phyloP scores from a whole-genome alignment of 2,329 filamentous ascomycete species.

The Gremmenia infestans region DNA sequence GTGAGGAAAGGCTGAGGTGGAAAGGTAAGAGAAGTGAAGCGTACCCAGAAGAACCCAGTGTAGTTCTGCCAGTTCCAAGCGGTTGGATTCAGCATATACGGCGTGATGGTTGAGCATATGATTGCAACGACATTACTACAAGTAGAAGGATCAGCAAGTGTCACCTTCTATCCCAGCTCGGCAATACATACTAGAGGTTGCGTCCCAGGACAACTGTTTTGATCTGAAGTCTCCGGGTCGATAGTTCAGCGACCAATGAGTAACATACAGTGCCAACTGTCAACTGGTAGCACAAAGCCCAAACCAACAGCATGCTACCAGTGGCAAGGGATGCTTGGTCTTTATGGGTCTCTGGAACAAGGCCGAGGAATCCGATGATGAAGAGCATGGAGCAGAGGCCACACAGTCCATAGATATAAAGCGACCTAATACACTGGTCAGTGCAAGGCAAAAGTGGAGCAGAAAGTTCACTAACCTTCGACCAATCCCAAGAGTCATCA shows the following conservation, averaged over 20 bases:
- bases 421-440: slow-evolving; percentile 19
- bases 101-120: slow-evolving; percentile 73
- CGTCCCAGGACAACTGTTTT: slow-evolving; percentile 87
- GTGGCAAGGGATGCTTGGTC: slow-evolving; percentile 25
- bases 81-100: slow-evolving; percentile 86
- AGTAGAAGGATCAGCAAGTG: not conserved
- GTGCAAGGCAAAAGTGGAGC: not conserved
- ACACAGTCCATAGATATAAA: slow-evolving; percentile 47
- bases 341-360: slow-evolving; percentile 25
- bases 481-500: slow-evolving; percentile 40
- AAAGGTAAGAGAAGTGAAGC: not conserved
- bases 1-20: not conserved
- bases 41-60: slow-evolving; percentile 66
- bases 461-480: slow-evolving; percentile 34
- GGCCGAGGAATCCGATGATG: slow-evolving; percentile 67
- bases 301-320: slow-evolving; percentile 67
- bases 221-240: slow-evolving; percentile 76
- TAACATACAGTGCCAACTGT: slow-evolving; percentile 88
- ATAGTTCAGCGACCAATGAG: slow-evolving; percentile 80
- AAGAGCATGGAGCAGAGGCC: slow-evolving; percentile 58
- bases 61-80: slow-evolving; percentile 88
- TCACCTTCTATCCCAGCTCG: not conserved
- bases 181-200: slow-evolving; percentile 43
- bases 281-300: slow-evolving; percentile 79
- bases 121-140: slow-evolving; percentile 68